Percentiles rank a stretch among this genome's conserved stretches.
These are phyloP conservation scores for Phycomyces nitens DNA, from an alignment of 192 early-diverging fungal species.

Conservation along the genomic window DNA sequence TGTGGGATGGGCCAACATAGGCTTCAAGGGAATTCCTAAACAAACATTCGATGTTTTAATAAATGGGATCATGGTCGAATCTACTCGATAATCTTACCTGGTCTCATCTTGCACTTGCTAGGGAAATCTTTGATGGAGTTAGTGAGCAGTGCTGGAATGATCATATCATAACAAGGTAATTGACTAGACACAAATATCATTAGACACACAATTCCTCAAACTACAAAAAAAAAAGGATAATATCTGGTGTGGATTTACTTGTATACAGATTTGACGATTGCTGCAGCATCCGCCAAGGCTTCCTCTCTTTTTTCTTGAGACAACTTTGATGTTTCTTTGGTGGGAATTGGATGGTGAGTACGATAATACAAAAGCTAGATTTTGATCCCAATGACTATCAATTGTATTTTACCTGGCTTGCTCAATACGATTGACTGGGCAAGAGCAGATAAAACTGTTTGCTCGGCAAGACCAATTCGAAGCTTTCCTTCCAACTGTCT, in stretches of 20 bases:
- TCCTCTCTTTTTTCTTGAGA: conserved; percentile 45
- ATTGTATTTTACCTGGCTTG: conserved; percentile 41
- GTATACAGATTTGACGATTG: conserved; percentile 63
- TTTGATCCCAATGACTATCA: not conserved
- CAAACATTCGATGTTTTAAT: not conserved
- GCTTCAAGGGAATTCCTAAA: conserved; percentile 91
- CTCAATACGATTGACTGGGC: conserved; percentile 77
- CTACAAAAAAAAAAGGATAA: not conserved
- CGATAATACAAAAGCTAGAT: not conserved
- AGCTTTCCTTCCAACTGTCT: conserved; percentile 90
- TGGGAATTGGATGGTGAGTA: not conserved
- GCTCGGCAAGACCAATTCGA: conserved; percentile 93
- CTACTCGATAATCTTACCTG: conserved; percentile 45
- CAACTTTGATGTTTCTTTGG: conserved; percentile 25
- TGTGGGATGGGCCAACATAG: conserved; percentile 99
- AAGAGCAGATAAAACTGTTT: conserved; percentile 84
- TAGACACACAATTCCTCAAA: not conserved
- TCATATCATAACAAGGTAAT: conserved; percentile 87
- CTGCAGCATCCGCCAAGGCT: conserved; percentile 43
- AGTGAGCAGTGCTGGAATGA: conserved; percentile 83
- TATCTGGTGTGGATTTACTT: conserved; percentile 40
- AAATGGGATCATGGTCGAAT: not conserved
- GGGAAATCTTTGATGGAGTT: conserved; percentile 65
- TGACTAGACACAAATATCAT: conserved; percentile 55
- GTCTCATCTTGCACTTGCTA: conserved; percentile 84